Evolutionary conservation across 441 rosid genomes (phyloP), one percentile per base, ranked within the genome.

Genomic region (Croton laevigatus): DNA sequence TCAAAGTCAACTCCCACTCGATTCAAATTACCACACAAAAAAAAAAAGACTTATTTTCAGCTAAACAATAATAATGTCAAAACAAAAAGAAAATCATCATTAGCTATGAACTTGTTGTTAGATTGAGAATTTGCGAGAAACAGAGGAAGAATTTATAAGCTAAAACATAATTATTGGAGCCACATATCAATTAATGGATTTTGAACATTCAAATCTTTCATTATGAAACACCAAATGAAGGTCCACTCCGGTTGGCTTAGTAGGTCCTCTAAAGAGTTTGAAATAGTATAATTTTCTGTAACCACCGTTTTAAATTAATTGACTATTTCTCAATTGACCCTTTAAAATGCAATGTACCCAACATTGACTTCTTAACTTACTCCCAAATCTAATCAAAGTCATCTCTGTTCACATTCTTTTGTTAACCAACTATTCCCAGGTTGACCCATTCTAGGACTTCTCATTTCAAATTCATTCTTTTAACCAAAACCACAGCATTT

Each of bases 341-440:
- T 45, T 58, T 4, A 40, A 19, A 48, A 12, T 48, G 52, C 14
- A 14, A n/a, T 12, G 64, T 7, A 36, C 2, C 55, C 32, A 20
- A 11, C 70, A 48, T 73, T 59, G 71, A 65, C 76, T 11, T 59
- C 7, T 40, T 10, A 0, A 64, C 59, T 19, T n/a, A 17, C 12
- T 27, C 32, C 32, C 2, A 27, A 27, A 27, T 27, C 32, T 27
- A 27, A 27, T 27, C 32, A 27, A 27, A 7, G 68, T 74, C 77
- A 17, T 67, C 17, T 68, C 48, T 44, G 66, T 75, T 80, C 83
- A 75, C 83, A 75, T 65, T 2, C 3, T 42, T 3, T 34, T 51
- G 13, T 36, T 5, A 45, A 19, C 9, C 22, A 42, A 40, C 22
- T 32, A 40, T 46, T 32, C 7, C 67, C 45, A 45, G 27, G 17